These are phyloP conservation scores for Talaromyces adpressus DNA, from an alignment of 495 filamentous ascomycete genomes.

Conservation along the genomic window DNA sequence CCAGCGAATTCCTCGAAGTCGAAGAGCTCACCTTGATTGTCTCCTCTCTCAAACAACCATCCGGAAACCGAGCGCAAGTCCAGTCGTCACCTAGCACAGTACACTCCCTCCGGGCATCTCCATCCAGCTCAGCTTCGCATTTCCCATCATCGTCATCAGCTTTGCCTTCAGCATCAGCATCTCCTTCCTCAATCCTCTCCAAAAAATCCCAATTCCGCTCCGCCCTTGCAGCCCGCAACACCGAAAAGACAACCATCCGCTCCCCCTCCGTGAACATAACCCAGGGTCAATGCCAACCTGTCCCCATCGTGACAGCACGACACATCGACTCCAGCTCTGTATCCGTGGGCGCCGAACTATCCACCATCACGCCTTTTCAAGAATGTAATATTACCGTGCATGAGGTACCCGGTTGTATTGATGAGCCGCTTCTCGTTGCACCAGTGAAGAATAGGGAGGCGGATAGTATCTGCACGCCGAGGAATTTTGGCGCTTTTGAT, in stretches of 20 bases:
- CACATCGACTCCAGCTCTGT: conserved; percentile 21
- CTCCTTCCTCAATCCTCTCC: background rate
- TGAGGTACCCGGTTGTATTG: conserved; percentile 29
- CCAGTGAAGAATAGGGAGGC: conserved; percentile 17
- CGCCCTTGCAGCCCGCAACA: conserved; percentile 19
- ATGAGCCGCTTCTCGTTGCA: conserved; percentile 22
- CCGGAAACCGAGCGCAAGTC: background rate
- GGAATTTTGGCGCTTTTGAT: conserved; percentile 21
- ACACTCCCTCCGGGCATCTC: background rate
- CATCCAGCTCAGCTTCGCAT: background rate
- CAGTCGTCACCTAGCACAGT: background rate
- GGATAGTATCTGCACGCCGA: conserved; percentile 21
- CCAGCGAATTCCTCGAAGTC: conserved; percentile 17
- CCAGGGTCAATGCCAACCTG: conserved; percentile 20
- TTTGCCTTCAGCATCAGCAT: background rate
- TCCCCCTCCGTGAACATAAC: conserved; percentile 19
- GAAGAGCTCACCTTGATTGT: background rate
- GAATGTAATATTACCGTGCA: conserved; percentile 31
- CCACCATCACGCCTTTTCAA: conserved; percentile 14
- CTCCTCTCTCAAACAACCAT: background rate
- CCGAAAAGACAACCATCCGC: conserved; percentile 14
- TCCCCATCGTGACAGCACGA: conserved; percentile 24
- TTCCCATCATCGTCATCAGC: background rate
- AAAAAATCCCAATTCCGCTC: conserved; percentile 12
- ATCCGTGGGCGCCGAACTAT: conserved; percentile 25